Percentiles rank a stretch among this genome's conserved stretches.
These are phyloP conservation scores for Aspergillus sergii DNA, from an alignment of 2,329 filamentous ascomycete species.

Conservation along the genomic window DNA sequence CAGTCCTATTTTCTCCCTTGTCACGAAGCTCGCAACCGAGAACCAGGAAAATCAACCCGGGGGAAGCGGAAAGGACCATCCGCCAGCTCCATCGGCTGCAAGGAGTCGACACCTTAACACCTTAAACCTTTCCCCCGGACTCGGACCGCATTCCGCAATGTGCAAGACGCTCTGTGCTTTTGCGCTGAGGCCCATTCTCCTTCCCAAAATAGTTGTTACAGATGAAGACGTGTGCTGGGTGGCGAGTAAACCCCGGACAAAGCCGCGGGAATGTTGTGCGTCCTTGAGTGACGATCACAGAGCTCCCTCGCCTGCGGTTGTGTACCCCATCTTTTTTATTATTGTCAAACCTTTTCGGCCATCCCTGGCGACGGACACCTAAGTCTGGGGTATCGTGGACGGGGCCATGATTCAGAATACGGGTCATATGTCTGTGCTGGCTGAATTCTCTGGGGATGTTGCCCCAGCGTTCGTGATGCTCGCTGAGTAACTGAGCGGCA, in stretches of 20 bases:
- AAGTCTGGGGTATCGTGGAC: background rate
- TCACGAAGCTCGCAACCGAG: background rate
- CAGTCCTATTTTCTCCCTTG: background rate
- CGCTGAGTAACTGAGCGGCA: background rate
- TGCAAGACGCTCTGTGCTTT: background rate
- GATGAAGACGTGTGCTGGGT: background rate
- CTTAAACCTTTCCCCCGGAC: constrained; percentile 2
- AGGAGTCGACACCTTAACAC: constrained; percentile 2
- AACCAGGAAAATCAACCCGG: background rate
- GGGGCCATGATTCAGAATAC: background rate
- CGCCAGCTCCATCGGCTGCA: constrained; percentile 1
- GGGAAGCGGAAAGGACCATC: background rate
- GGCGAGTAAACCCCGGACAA: background rate
- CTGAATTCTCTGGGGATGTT: background rate
- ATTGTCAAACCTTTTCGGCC: background rate
- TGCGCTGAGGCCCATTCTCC: background rate
- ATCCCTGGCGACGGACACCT: background rate
- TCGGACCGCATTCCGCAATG: constrained; percentile 3
- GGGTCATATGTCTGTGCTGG: background rate
- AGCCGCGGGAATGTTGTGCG: constrained; percentile 1
- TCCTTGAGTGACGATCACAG: constrained; percentile 5
- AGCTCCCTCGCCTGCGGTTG: constrained; percentile 1
- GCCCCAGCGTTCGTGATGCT: background rate
- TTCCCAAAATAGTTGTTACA: background rate
- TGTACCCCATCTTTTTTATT: background rate